Evolutionary conservation across 1,139 yeast species (phyloP).

Genomic region (Zygoascus hellenicus): DNA sequence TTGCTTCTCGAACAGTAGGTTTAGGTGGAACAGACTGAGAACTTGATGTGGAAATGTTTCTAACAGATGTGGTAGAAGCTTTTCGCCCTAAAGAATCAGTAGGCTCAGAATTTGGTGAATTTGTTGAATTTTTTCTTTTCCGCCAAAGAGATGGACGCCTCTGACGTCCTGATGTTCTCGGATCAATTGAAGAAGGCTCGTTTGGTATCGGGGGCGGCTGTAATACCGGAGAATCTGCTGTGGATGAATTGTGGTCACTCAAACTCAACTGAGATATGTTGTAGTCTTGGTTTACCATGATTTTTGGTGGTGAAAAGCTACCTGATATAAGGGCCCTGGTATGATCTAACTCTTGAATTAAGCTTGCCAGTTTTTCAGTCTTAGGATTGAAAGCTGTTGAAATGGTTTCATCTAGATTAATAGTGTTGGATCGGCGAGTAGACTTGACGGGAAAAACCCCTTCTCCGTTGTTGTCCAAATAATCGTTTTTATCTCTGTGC

Average conservation of each 20-base stretch:
- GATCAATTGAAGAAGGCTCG: not conserved
- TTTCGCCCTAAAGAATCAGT: too few relatives aligned
- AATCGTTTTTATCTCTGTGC: not conserved
- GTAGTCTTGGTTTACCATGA: not conserved
- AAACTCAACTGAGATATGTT: slow-evolving; percentile 12
- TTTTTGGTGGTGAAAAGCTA: not conserved
- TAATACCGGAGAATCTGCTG: slow-evolving; percentile 11
- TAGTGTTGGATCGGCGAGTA: not conserved
- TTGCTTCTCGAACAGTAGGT: slow-evolving; percentile 3
- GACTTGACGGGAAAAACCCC: not conserved
- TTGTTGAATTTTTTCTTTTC: slow-evolving; percentile 9
- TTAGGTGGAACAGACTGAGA: not conserved
- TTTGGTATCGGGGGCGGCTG: slow-evolving; percentile 1
- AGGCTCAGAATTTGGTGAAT: too few relatives aligned
- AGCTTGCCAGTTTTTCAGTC: not conserved
- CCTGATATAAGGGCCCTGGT: not conserved
- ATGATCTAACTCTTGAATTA: slow-evolving; percentile 2
- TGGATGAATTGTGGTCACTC: slow-evolving; percentile 1
- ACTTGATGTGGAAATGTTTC: too few relatives aligned
- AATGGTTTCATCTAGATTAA: not conserved
- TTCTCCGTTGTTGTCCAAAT: too few relatives aligned
- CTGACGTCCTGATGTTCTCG: not conserved
- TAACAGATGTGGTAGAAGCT: too few relatives aligned
- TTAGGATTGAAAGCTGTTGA: slow-evolving; percentile 9
- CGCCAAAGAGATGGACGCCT: slow-evolving; percentile 23